Conservation (phyloP, 106 monocot species). For the Acorus gramineus region DNA sequence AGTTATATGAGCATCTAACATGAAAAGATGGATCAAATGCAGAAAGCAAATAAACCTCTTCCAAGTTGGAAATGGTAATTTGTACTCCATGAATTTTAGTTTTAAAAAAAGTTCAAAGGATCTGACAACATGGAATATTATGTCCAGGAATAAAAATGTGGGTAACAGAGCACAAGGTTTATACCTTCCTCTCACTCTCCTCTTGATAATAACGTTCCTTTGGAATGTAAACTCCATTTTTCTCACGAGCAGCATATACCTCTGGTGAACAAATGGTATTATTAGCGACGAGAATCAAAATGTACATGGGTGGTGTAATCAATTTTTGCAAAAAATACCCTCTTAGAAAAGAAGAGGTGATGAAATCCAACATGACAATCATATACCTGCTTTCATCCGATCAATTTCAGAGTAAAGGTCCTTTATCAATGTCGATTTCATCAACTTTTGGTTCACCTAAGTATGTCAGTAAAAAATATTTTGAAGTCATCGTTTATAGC, state of each 20-base stretch:
- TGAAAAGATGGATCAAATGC: background rate
- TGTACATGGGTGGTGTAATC: too few relatives aligned
- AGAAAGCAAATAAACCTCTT: background rate
- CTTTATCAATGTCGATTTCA: slow-evolving; percentile 95
- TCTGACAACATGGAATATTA: background rate
- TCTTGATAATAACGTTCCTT: slow-evolving; percentile 89
- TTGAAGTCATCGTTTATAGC: too few relatives aligned
- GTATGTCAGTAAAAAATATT: too few relatives aligned
- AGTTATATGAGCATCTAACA: background rate
- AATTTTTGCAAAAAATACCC: background rate
- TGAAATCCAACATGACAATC: background rate
- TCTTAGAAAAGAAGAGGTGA: background rate
- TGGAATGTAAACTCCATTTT: slow-evolving; percentile 91
- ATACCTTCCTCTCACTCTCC: slow-evolving; percentile 89
- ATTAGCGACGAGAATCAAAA: background rate
- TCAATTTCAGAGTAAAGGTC: slow-evolving; percentile 95
- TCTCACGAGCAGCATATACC: slow-evolving; percentile 90
- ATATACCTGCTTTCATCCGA: slow-evolving; percentile 81
- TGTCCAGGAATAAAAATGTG: background rate
- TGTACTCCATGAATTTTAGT: background rate
- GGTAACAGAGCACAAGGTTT: background rate
- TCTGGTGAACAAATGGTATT: slow-evolving; percentile 30
- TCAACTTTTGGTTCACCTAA: slow-evolving; percentile 99
- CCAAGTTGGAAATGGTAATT: background rate
- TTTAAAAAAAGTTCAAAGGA: background rate